Percentiles rank a stretch among this genome's conserved stretches.
Evolutionary conservation across 192 early-diverging fungal species (phyloP).

Genomic region (Dissophora globulifera): DNA sequence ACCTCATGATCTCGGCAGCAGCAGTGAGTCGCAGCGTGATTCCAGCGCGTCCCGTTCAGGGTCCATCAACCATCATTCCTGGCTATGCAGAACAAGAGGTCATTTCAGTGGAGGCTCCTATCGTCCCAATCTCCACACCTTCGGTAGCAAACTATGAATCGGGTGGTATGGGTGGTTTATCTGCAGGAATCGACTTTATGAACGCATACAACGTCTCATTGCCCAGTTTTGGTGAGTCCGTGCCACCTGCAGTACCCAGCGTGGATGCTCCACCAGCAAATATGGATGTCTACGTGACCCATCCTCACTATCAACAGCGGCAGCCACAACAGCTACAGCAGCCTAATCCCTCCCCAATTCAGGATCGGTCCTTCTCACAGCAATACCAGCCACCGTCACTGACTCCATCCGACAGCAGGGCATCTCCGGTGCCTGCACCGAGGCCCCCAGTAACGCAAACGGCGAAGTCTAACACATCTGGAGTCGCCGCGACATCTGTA

Average conservation of each 20-base stretch:
- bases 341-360: too few species aligned
- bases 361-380: too few species aligned
- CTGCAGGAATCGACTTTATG: not conserved
- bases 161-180: not conserved
- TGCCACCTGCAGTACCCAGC: too few species aligned
- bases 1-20: conserved; percentile 48
- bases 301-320: conserved; percentile 7
- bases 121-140: not conserved
- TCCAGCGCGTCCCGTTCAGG: conserved; percentile 34
- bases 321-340: conserved; percentile 11
- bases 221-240: too few species aligned
- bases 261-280: too few species aligned
- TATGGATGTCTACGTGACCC: not conserved
- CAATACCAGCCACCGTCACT: not conserved
- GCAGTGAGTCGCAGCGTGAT: conserved; percentile 19
- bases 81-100: not conserved
- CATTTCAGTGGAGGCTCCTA: not conserved
- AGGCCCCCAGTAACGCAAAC: not conserved
- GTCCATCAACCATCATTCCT: conserved; percentile 20
- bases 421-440: not conserved
- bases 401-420: not conserved
- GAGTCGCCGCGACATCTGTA: not conserved
- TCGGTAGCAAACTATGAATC: not conserved
- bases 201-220: not conserved
- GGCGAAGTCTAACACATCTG: not conserved